Conservation (phyloP, 148 eudicot species). For the Selenicereus undatus region DNA sequence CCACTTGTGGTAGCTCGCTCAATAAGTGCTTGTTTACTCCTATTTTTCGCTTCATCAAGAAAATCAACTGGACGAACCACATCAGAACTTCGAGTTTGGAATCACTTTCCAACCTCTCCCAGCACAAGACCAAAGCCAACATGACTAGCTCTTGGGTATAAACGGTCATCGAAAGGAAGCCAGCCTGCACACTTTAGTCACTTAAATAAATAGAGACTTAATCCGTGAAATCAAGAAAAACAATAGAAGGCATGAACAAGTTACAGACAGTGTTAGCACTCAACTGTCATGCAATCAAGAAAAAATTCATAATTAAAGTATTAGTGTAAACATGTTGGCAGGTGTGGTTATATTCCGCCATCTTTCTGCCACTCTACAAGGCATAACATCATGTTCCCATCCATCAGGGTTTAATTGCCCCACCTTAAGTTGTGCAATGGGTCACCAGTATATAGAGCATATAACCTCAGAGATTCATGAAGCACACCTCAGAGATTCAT, state of each 20-base stretch:
- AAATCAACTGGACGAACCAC: conserved; percentile 65
- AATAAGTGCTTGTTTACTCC: conserved; percentile 57
- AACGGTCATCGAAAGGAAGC: conserved; percentile 56
- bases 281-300: not conserved
- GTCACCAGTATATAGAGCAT: not conserved
- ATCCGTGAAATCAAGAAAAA: not conserved
- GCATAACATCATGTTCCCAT: not conserved
- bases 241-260: not conserved
- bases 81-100: conserved; percentile 76
- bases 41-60: conserved; percentile 86
- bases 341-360: not conserved
- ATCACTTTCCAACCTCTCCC: conserved; percentile 84
- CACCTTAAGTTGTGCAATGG: not conserved
- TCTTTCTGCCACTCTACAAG: not conserved
- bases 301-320: not conserved
- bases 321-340: not conserved
- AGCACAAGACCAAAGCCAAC: conserved; percentile 94
- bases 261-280: not conserved
- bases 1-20: conserved; percentile 48
- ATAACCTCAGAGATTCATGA: not conserved
- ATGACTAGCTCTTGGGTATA: conserved; percentile 69
- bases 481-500: not conserved
- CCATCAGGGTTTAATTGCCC: not conserved
- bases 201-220: not conserved
- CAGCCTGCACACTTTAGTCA: conserved; percentile 61